Percentiles rank a stretch among this genome's conserved stretches.
Conservation (phyloP, 2,329 filamentous ascomycete genomes). For the Fusarium sororula region DNA sequence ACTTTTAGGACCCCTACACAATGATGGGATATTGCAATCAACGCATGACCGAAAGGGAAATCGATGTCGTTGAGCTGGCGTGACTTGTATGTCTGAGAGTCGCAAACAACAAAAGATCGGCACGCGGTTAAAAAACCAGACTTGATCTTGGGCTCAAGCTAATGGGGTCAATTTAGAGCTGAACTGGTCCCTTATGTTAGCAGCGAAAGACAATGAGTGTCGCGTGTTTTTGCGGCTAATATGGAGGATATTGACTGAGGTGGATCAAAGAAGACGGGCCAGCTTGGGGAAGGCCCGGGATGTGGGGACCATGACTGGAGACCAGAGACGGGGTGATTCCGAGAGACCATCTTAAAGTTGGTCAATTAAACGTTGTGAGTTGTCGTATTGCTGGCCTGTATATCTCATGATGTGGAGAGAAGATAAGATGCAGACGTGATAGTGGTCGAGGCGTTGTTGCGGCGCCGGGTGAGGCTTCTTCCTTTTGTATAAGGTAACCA, state of each 20-base stretch:
- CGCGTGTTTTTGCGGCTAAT: constrained; percentile 45
- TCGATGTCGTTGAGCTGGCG: constrained; percentile 9
- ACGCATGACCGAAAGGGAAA: constrained; percentile 36
- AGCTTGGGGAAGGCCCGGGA: constrained; percentile 39
- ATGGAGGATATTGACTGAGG: constrained; percentile 25
- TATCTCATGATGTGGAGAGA: constrained; percentile 10
- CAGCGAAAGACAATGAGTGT: constrained; percentile 33
- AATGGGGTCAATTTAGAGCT: constrained; percentile 21
- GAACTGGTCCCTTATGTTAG: constrained; percentile 38
- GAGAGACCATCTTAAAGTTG: constrained; percentile 26
- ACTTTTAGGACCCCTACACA: constrained; percentile 35
- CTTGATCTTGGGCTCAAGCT: constrained; percentile 16
- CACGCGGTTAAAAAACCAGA: background rate
- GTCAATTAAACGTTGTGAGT: constrained; percentile 24
- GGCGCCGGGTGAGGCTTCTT: constrained; percentile 10
- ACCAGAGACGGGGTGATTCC: constrained; percentile 17
- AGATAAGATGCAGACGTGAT: background rate
- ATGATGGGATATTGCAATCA: constrained; percentile 25
- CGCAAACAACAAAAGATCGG: constrained; percentile 17
- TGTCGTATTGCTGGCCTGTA: constrained; percentile 10
- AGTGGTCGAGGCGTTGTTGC: constrained; percentile 18
- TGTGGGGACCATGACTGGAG: constrained; percentile 42
- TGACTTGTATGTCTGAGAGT: background rate
- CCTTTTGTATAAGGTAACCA: background rate
- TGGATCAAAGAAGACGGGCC: constrained; percentile 39